Evolutionary conservation across 768 basidiomycete species (phyloP).

Genomic region (Boletus huronensis): DNA sequence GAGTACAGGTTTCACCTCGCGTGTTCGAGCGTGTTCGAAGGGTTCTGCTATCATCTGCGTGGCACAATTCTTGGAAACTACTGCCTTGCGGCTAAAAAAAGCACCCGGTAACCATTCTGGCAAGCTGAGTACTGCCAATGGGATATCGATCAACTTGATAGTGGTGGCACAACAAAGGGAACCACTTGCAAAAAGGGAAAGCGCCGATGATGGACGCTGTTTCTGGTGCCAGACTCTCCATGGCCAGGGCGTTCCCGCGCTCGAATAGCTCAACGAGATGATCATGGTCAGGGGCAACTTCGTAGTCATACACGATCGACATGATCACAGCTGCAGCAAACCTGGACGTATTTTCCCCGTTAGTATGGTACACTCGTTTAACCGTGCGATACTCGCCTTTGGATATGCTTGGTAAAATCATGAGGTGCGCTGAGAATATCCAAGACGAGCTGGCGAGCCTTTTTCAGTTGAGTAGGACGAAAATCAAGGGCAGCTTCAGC

Average conservation of each 20-base stretch:
- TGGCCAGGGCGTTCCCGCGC: slow-evolving; percentile 22
- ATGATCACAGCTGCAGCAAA: slow-evolving; percentile 36
- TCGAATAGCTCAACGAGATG: slow-evolving; percentile 38
- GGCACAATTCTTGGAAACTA: slow-evolving; percentile 1
- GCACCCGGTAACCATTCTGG: slow-evolving; percentile 25
- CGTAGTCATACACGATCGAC: slow-evolving; percentile 40
- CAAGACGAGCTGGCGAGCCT: slow-evolving; percentile 16
- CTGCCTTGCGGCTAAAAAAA: slow-evolving; percentile 26
- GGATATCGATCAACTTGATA: neutral
- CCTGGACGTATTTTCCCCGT: slow-evolving; percentile 13
- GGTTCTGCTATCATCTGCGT: slow-evolving; percentile 14
- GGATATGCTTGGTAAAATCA: slow-evolving; percentile 3
- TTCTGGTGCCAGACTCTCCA: slow-evolving; percentile 18
- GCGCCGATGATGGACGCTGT: slow-evolving; percentile 10
- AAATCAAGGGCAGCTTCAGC: slow-evolving; percentile 12
- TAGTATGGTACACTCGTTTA: neutral
- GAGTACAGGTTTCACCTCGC: slow-evolving; percentile 4
- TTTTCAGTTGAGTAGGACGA: slow-evolving; percentile 17
- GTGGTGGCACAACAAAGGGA: no score
- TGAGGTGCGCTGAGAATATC: slow-evolving; percentile 10
- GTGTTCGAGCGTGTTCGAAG: slow-evolving; percentile 12
- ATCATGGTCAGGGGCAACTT: slow-evolving; percentile 35
- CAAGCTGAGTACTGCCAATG: slow-evolving; percentile 24
- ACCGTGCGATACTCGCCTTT: neutral
- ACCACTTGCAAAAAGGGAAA: slow-evolving; percentile 23